Evolutionary conservation across 1,139 yeast genomes (phyloP).

Genomic region (Wickerhamomyces sp.): DNA sequence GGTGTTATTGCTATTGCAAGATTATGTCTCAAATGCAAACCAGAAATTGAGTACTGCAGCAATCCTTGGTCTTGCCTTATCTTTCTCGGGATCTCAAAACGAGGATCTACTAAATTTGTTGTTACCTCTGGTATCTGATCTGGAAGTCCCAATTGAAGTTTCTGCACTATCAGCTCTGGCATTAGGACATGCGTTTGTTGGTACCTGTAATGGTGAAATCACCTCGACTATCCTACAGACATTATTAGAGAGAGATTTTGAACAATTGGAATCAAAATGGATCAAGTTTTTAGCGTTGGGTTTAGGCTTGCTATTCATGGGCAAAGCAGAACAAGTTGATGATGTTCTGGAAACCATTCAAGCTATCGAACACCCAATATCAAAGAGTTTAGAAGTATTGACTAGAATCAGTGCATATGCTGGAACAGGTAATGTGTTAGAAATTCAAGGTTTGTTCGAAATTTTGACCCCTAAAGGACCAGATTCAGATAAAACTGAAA

Average conservation of each 20-base stretch:
- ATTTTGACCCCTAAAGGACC: constrained; percentile 69
- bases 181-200: constrained; percentile 91
- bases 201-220: constrained; percentile 92
- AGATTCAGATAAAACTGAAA: constrained; percentile 38
- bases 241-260: constrained; percentile 75
- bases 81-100: constrained; percentile 92
- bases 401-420: constrained; percentile 94
- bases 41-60: constrained; percentile 71
- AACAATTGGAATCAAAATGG: constrained; percentile 81
- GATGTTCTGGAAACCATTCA: constrained; percentile 92
- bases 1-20: constrained; percentile 79
- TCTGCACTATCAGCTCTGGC: constrained; percentile 88
- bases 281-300: constrained; percentile 89
- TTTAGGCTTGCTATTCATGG: constrained; percentile 86
- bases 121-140: constrained; percentile 83
- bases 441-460: constrained; percentile 86
- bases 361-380: constrained; percentile 94
- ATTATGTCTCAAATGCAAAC: constrained; percentile 57
- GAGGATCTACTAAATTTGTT: constrained; percentile 76
- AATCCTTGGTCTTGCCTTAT: constrained; percentile 86
- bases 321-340: constrained; percentile 92
- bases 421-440: constrained; percentile 96
- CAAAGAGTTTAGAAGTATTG: constrained; percentile 82
- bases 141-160: constrained; percentile 69
- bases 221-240: constrained; percentile 89